A percentile compares a stretch with the other conserved stretches of the same genome.
phyloP scores from a whole-genome alignment of 106 monocot species.

The Allium fistulosum region DNA sequence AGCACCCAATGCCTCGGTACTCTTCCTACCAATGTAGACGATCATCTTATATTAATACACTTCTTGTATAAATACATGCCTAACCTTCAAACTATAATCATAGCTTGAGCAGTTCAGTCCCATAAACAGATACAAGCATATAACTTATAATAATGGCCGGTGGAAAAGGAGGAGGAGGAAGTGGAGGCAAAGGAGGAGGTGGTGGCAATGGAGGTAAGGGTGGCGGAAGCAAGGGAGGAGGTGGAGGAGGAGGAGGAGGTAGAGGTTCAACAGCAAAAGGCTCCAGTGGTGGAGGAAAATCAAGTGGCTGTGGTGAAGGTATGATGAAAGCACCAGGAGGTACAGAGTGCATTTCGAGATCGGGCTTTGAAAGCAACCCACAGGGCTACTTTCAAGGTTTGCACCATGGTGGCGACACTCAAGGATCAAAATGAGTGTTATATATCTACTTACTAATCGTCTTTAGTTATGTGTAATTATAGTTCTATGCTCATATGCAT shows the following conservation, averaged over 20 bases:
- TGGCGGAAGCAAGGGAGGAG: too few relatives aligned
- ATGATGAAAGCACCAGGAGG: slow-evolving; percentile 17
- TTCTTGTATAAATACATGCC: not conserved
- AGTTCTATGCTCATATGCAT: too few relatives aligned
- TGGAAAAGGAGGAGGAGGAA: not conserved
- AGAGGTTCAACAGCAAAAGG: too few relatives aligned
- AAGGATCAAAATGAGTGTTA: too few relatives aligned
- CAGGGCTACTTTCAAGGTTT: slow-evolving; percentile 23
- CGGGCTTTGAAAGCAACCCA: slow-evolving; percentile 22
- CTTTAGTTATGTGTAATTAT: too few relatives aligned
- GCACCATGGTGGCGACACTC: slow-evolving; percentile 1
- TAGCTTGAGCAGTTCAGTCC: not conserved
- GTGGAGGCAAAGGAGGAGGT: not conserved
- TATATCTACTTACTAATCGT: too few relatives aligned
- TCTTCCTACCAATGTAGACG: too few relatives aligned
- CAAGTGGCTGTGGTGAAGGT: slow-evolving; percentile 4
- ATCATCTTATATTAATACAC: not conserved
- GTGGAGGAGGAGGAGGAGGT: not conserved
- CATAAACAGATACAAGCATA: not conserved
- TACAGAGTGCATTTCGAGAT: slow-evolving; percentile 10
- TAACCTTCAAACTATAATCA: not conserved
- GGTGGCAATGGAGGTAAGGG: not conserved
- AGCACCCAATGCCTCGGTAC: too few relatives aligned
- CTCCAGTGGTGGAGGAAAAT: too few relatives aligned
- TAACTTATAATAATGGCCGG: not conserved